Base-by-base conservation (phyloP, 805 yeast genomes). In the Lachancea kluyveri region DNA sequence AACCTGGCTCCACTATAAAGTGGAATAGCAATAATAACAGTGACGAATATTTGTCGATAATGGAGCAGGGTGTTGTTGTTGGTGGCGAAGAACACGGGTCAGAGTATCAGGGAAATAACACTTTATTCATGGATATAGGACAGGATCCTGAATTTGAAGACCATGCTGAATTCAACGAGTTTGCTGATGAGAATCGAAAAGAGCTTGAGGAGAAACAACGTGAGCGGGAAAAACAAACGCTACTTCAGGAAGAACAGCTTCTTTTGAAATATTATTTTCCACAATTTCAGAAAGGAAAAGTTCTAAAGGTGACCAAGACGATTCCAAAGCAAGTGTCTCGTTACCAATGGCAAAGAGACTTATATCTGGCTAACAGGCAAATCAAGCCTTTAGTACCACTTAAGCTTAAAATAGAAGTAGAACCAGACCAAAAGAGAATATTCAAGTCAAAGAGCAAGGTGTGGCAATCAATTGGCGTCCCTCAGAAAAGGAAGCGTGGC, bases 191-290 rank as follows among this genome's bases (percentile, higher is more conserved):
- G 17, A 33, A 30, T 13, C 43, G 39, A 14, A 18, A 33, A 12
- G 40, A 39, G 20, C 39, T 35, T 9, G 40, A 42, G 18, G 36
- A 42, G 15, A 30, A 31, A 28, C 36, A 31, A 9, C 27, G 28
- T 23, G 28, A 27, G 24, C 26, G 24, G 26, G 40, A 45, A 28
- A 37, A 21, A 8, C 46, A 49, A 27, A 42, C 39, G 20, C 28
- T 39, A n/a, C 52, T 49, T 15, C 47, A 48, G 18, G 59, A 62
- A 30, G 59, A 55, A 28, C 47, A 46, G 36, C 48, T 52, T 35
- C 33, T 67, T n/a, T 52, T 77, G 19, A 57, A 61, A 26, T 60
- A 66, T 18, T 70, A 70, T 45, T 77, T 65, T 45, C 84, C 86
- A 1, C 60, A 65, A 8, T 77, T 72, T 45, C 60, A 64, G 17